Conservation (phyloP, 2,329 filamentous ascomycete genomes). For the Leptographium lundbergii region DNA sequence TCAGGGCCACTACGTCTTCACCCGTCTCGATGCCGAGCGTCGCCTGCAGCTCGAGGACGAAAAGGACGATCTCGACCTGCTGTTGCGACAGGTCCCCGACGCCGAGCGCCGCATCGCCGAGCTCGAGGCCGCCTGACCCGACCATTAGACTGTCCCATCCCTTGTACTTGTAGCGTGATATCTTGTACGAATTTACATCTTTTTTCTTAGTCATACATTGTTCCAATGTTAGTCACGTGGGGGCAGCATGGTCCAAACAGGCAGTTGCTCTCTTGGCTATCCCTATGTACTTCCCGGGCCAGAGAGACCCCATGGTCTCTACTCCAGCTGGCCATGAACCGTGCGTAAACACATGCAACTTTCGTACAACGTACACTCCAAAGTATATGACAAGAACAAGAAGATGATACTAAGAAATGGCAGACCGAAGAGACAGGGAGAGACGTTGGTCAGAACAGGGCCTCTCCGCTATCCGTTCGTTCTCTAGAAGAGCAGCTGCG, state of each 20-base stretch:
- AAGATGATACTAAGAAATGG: not conserved
- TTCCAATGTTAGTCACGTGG: too few relatives aligned
- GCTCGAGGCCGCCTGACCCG: slow-evolving; percentile 33
- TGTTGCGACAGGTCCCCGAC: slow-evolving; percentile 75
- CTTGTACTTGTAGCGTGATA: not conserved
- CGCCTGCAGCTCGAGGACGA: slow-evolving; percentile 84
- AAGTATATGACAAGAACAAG: not conserved
- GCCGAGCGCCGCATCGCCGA: slow-evolving; percentile 76
- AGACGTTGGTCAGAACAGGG: not conserved
- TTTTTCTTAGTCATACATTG: too few relatives aligned
- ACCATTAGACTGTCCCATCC: too few relatives aligned
- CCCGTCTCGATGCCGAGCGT: slow-evolving; percentile 74
- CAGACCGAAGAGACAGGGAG: not conserved
- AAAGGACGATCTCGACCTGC: slow-evolving; percentile 82
- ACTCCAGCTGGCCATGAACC: not conserved
- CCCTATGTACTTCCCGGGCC: not conserved
- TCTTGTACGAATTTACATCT: too few relatives aligned
- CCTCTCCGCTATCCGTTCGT: not conserved
- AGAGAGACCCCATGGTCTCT: not conserved
- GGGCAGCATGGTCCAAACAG: not conserved
- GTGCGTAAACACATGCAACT: not conserved
- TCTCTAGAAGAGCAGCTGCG: not conserved
- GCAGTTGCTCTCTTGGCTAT: not conserved
- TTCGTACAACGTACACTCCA: not conserved
- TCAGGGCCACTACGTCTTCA: slow-evolving; percentile 84